Conservation (phyloP, 441 rosid genomes). For the Pelargonium citronellum region DNA sequence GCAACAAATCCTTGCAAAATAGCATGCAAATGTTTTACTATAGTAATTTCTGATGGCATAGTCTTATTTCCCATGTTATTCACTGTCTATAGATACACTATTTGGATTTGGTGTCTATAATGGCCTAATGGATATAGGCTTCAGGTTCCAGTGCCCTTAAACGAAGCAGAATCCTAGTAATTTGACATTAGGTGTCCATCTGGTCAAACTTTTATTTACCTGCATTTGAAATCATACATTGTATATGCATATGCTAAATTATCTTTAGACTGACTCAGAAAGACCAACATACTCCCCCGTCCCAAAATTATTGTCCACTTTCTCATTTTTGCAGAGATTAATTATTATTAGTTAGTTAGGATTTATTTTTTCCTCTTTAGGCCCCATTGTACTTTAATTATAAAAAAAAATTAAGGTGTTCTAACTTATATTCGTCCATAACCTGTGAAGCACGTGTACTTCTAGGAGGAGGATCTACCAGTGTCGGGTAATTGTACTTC, state of each 20-base stretch:
- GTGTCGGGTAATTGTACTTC: too few relatives aligned
- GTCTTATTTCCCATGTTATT: background rate
- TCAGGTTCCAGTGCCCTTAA: constrained; percentile 8
- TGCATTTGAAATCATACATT: background rate
- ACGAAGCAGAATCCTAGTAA: background rate
- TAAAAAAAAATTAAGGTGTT: too few relatives aligned
- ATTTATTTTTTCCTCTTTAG: too few relatives aligned
- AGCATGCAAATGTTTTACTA: background rate
- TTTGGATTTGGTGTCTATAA: background rate
- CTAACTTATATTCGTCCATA: too few relatives aligned
- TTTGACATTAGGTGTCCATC: background rate
- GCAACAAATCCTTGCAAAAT: background rate
- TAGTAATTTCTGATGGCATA: background rate
- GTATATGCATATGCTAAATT: background rate
- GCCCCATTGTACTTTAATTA: too few relatives aligned
- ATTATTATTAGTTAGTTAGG: too few relatives aligned
- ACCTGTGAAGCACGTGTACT: too few relatives aligned
- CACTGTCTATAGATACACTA: background rate
- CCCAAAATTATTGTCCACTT: too few relatives aligned
- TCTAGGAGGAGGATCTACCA: too few relatives aligned
- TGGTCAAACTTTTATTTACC: background rate
- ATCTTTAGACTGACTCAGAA: background rate
- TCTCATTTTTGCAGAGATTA: too few relatives aligned
- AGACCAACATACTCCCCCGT: background rate
- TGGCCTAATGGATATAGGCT: background rate